These are phyloP conservation scores for Oryza meridionalis DNA, from an alignment of 176 grass and related monocot species.

Conservation along the genomic window DNA sequence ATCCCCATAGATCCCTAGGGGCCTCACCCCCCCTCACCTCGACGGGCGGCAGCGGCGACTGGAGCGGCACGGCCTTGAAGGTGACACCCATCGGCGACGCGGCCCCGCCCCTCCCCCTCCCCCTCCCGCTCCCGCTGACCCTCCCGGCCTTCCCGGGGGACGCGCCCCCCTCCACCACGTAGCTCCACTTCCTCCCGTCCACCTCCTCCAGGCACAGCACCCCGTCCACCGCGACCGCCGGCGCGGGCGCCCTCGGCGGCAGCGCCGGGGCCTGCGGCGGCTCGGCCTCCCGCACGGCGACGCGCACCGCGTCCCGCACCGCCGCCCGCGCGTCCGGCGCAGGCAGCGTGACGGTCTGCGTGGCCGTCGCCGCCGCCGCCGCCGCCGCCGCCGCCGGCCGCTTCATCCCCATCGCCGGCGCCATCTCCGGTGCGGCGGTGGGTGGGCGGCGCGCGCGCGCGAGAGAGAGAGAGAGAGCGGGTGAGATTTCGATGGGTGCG, in stretches of 20 bases:
- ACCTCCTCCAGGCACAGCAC: constrained; percentile 88
- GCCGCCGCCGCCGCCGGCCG: constrained; percentile 47
- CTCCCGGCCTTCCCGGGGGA: constrained; percentile 21
- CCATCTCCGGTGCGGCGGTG: constrained; percentile 43
- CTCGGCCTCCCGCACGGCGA: constrained; percentile 46
- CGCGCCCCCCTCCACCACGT: constrained; percentile 61
- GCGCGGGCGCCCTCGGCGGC: constrained; percentile 2
- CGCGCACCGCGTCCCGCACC: constrained; percentile 60
- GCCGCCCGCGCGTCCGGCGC: constrained; percentile 42
- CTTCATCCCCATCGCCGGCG: constrained; percentile 82
- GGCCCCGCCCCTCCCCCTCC: neutral
- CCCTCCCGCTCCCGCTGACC: constrained; percentile 30
- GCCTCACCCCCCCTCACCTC: constrained; percentile 65
- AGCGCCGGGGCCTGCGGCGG: constrained; percentile 38
- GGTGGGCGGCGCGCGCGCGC: constrained; percentile 17
- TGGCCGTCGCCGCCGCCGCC: constrained; percentile 61
- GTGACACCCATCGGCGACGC: constrained; percentile 37
- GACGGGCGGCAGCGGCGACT: constrained; percentile 69
- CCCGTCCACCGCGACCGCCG: constrained; percentile 40
- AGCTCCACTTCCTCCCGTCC: constrained; percentile 85
- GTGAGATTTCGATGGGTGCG: constrained; percentile 43
- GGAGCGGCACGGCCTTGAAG: constrained; percentile 72
- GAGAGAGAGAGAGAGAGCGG: neutral
- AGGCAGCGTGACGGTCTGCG: constrained; percentile 56
- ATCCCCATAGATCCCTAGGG: neutral